Percentiles rank a stretch among this genome's conserved stretches.
Evolutionary conservation across 768 basidiomycete genomes (phyloP).

Genomic region (Ramaria rubella): DNA sequence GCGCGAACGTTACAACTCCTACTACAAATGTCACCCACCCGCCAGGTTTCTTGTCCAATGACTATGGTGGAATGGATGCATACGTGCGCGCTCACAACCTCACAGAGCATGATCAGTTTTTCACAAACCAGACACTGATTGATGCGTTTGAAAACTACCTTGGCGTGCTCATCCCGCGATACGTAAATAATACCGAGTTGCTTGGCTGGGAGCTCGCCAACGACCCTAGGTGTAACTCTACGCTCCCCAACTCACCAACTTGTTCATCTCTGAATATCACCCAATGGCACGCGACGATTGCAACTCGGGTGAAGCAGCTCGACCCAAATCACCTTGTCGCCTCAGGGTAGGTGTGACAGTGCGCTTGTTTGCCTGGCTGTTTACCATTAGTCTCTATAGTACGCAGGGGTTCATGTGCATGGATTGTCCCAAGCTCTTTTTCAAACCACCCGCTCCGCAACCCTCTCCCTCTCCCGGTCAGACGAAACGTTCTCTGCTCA

Average conservation of each 20-base stretch:
- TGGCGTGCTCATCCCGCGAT: conserved; percentile 47
- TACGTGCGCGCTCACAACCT: conserved; percentile 47
- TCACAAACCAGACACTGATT: conserved; percentile 42
- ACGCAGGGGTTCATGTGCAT: conserved; percentile 53
- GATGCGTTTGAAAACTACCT: conserved; percentile 53
- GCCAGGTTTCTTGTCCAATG: conserved; percentile 52
- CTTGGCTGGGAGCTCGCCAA: conserved; percentile 61
- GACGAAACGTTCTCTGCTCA: conserved; percentile 39
- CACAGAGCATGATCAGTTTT: conserved; percentile 51
- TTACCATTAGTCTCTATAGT: conserved; percentile 19
- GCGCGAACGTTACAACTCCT: conserved; percentile 16
- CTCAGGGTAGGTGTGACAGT: conserved; percentile 41
- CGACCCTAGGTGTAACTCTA: conserved; percentile 61
- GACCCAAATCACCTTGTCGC: conserved; percentile 63
- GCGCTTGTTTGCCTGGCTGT: conserved; percentile 15
- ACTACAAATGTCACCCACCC: conserved; percentile 37
- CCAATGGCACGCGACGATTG: conserved; percentile 44
- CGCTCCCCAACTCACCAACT: conserved; percentile 33
- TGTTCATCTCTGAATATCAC: conserved; percentile 44
- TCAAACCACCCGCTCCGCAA: conserved; percentile 25
- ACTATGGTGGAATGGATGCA: conserved; percentile 63
- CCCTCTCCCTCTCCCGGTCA: conserved; percentile 35
- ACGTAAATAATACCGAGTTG: conserved; percentile 45
- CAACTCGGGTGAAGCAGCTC: conserved; percentile 36
- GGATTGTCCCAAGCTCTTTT: conserved; percentile 50